Conservation (phyloP, 352 stramenopile genomes). For the Phytophthora uliginosa region DNA sequence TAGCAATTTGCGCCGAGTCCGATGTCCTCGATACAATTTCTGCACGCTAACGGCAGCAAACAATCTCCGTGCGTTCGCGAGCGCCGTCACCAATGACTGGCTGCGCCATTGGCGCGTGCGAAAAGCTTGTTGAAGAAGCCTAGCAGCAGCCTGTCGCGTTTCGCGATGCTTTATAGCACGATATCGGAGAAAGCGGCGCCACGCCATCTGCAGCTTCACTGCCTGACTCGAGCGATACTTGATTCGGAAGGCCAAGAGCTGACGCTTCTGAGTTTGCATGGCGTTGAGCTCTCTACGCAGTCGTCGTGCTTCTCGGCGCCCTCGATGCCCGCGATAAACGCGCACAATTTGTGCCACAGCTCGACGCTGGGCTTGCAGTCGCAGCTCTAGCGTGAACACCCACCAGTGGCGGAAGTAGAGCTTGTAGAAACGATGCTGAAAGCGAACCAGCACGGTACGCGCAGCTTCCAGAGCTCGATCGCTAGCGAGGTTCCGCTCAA, state of each 20-base stretch:
- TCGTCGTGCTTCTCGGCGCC: slow-evolving; percentile 30
- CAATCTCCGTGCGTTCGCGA: slow-evolving; percentile 45
- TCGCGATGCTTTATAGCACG: slow-evolving; percentile 30
- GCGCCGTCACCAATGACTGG: slow-evolving; percentile 49
- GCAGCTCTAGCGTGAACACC: slow-evolving; percentile 25
- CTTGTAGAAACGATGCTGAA: slow-evolving; percentile 65
- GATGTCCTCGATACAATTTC: slow-evolving; percentile 47
- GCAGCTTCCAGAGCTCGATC: slow-evolving; percentile 58
- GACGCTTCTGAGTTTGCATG: slow-evolving; percentile 36
- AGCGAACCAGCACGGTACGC: slow-evolving; percentile 47
- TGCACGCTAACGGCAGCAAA: slow-evolving; percentile 55
- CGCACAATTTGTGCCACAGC: slow-evolving; percentile 45
- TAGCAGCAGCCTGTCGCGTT: slow-evolving; percentile 36
- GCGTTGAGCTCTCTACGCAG: slow-evolving; percentile 38
- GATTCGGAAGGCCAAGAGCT: slow-evolving; percentile 51
- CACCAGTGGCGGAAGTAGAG: slow-evolving; percentile 58
- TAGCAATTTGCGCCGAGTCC: slow-evolving; percentile 26
- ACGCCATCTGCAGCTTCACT: slow-evolving; percentile 61
- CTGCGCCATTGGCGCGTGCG: slow-evolving; percentile 41
- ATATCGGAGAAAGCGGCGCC: slow-evolving; percentile 45
- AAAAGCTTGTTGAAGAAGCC: slow-evolving; percentile 50
- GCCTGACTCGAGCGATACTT: slow-evolving; percentile 57
- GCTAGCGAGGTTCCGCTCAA: slow-evolving; percentile 62
- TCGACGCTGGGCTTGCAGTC: slow-evolving; percentile 37
- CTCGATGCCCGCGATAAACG: slow-evolving; percentile 55